Base-by-base conservation (phyloP, 768 basidiomycete species). In the Suillus plorans region DNA sequence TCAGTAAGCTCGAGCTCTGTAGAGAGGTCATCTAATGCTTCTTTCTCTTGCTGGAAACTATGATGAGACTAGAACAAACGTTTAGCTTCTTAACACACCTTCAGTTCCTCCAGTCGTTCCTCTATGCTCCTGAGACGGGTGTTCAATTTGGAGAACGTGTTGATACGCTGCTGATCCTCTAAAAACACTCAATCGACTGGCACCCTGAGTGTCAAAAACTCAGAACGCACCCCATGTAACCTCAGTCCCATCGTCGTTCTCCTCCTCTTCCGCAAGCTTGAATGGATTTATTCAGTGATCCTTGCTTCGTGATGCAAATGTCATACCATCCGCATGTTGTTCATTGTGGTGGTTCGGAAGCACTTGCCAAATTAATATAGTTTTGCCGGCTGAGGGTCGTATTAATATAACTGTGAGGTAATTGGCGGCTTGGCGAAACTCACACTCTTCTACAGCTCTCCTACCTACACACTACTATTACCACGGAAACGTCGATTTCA, bases 101-200 rank as follows among this genome's bases (percentile, higher is more conserved):
- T 92, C 70, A 95, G 83, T 31, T 78, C 78, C 62, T 87, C 83
- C 37, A 95, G 82, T 62, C 86, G 88, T 66, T 89, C 92, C 69
- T 92, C 87, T 44, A 94, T 81, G 34, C 82, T 81, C 8, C 87
- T 83, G 64, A 92, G 76, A 56, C 95, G 87, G 9, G 88, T 89
- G 70, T 97, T 97, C 45, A 96, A 81, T 75, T 94, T 96, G 0
- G 95, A 97, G 75, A 98, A 97, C 0, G 86, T 82, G 78, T 90
- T 97, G 79, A 98, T 98, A 36, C 87, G 86, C 69, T 95, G 89
- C 75, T 98, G 95, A 75, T 95, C 94, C 82, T 87, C 86, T 90
- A 70, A 49, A 45, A 52, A 42, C 12, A 60, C 61, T 44, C 52
- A 49, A 22, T 64, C 5, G 41, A 61, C 34, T 22, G 36, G 18